These are phyloP conservation scores for Globisporangium nunn DNA, from an alignment of 352 stramenopile genomes.

Conservation along the genomic window DNA sequence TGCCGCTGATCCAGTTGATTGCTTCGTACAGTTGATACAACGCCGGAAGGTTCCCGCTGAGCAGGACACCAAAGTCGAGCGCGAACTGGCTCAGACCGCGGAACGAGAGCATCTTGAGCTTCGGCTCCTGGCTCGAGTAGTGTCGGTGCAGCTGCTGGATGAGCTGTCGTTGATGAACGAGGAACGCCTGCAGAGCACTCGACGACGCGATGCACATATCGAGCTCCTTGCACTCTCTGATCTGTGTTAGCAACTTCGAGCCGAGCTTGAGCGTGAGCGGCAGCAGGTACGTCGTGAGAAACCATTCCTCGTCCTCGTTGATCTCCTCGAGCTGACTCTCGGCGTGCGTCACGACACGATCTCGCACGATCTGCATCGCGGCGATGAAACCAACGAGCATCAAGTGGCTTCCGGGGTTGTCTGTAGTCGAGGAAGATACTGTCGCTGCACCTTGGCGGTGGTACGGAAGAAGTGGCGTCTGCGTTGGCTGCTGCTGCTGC, in stretches of 20 bases:
- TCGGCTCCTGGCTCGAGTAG: conserved; percentile 35
- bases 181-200: conserved; percentile 12
- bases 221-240: conserved; percentile 49
- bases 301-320: conserved; percentile 60
- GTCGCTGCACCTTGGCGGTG: conserved; percentile 16
- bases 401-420: conserved; percentile 15
- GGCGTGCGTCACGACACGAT: conserved; percentile 36
- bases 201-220: conserved; percentile 28
- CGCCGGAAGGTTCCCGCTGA: conserved; percentile 18
- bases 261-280: conserved; percentile 41
- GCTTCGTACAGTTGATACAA: conserved; percentile 52
- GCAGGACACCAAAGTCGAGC: conserved; percentile 40
- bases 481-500: conserved; percentile 8
- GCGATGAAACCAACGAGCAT: conserved; percentile 36
- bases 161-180: conserved; percentile 24
- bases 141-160: conserved; percentile 49
- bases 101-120: conserved; percentile 55
- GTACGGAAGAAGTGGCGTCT: conserved; percentile 14
- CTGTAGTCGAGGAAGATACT: background rate
- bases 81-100: conserved; percentile 35
- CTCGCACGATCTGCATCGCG: conserved; percentile 51
- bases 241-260: conserved; percentile 32
- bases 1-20: conserved; percentile 61
- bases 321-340: conserved; percentile 38
- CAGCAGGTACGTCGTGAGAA: conserved; percentile 47